Evolutionary conservation across 257 asterid genomes (phyloP), one percentile per base, ranked within the genome.

Genomic region (Verbascum thapsus): DNA sequence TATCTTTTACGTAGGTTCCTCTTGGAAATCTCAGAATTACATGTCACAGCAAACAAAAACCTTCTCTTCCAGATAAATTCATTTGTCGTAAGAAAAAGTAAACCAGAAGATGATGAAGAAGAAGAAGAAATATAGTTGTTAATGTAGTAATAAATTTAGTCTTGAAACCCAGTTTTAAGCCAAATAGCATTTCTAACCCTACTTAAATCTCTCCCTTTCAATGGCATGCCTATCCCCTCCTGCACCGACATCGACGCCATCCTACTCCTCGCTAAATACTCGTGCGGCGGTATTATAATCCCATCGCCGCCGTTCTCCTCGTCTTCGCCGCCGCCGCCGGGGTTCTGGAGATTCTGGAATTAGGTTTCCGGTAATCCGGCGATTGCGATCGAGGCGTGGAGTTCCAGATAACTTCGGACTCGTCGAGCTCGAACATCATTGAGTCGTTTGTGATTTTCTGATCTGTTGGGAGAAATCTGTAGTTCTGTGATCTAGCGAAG

Each of bases 141-240:
- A 16, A 58, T 13, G n/a, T 9, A 16, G 9, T 34, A 37, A 37
- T 16, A 20, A 57, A 56, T 66, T 74, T 69, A 88, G 74, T 89
- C 94, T 72, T 89, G 74, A 64, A 87, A 89, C 44, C 97, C 97
- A 54, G 78, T 87, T 69, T 81, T 89, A 68, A 79, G 87, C 95
- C 95, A 89, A 78, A 89, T 87, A 42, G 95, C 97, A 70, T 89
- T 89, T 62, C 97, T 73, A 5, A 89, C 90, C 83, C 89, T 83
- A 63, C 91, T 85, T 56, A 89, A 87, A 78, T 89, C 97, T 68
- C 97, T 81, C 10, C 97, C 97, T 67, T 89, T 89, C 47, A 89
- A 77, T 51, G 94, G 86, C 79, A 91, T 73, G 43, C 97, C 97
- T 40, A 78, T 55, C 22, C 97, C 97, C 67, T 89, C 97, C 68